A percentile compares a stretch with the other conserved stretches of the same genome.
Evolutionary conservation across 1,284 basidiomycete genomes (phyloP).

Genomic region (Fomes fomentarius): DNA sequence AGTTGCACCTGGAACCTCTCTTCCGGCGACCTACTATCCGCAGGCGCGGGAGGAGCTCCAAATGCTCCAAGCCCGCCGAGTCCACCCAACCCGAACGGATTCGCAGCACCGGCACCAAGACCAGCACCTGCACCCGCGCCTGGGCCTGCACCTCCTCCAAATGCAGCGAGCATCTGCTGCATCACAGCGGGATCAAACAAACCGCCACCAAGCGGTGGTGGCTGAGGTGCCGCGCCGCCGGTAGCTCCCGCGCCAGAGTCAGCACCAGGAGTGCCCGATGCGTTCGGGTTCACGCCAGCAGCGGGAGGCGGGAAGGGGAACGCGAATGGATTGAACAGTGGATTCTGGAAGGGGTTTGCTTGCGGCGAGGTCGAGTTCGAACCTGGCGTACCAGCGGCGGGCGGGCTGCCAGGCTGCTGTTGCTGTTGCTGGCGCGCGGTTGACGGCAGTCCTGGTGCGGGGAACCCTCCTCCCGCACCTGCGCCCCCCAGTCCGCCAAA

Average conservation of each 20-base stretch:
- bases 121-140: constrained; percentile 30
- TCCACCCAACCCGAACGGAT: constrained; percentile 38
- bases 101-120: constrained; percentile 23
- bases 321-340: constrained; percentile 27
- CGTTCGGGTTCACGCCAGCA: constrained; percentile 14
- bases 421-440: constrained; percentile 30
- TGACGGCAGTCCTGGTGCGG: constrained; percentile 58
- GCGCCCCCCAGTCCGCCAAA: constrained; percentile 1
- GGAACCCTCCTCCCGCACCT: constrained; percentile 42
- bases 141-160: constrained; percentile 33
- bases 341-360: constrained; percentile 18
- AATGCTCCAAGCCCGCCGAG: constrained; percentile 38
- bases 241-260: constrained; percentile 21
- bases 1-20: constrained; percentile 89
- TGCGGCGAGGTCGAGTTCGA: constrained; percentile 4
- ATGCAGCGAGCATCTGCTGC: constrained; percentile 48
- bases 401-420: constrained; percentile 7
- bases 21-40: constrained; percentile 79
- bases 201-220: constrained; percentile 12
- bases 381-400: constrained; percentile 2
- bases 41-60: constrained; percentile 47
- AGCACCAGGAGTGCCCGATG: constrained; percentile 25
- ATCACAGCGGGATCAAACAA: constrained; percentile 51
- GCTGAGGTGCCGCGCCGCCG: constrained; percentile 15
- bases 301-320: constrained; percentile 22